Evolutionary conservation across 1,139 yeast species (phyloP), one percentile per base, ranked within the genome.

Genomic region (Yamadazyma diddensiae): DNA sequence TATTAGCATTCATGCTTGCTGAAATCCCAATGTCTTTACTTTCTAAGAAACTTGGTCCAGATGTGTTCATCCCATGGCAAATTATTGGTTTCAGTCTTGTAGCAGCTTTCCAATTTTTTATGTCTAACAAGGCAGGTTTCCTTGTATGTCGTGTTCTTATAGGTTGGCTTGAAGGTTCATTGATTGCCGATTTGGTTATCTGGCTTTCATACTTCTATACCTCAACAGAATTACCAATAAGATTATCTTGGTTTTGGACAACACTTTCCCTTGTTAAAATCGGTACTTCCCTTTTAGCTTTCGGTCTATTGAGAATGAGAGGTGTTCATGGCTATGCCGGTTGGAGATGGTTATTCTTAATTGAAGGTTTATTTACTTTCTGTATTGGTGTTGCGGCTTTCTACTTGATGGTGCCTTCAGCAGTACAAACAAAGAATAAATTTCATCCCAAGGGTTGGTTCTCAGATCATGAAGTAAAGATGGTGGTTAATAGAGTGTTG

Each of bases 321-420:
- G 52, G 53, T n/a, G 29, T 41, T 8, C 40, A 61, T 62, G 54
- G 54, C 2, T 35, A 39, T 32, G 50, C 54, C 21, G 84, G 85
- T 14, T 79, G 85, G 85, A 62, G 72, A 42, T 80, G 81, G 80
- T 55, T 82, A 15, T 82, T 81, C 46, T 49, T 82, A 16, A 58
- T 82, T 32, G 88, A 81, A 49, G 88, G 88, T 1, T 35, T 69
- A 2, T 49, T 78, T 33, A 79, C 87, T 1, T 53, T 81, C 5
- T 18, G 52, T 2, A 65, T 82, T 47, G 88, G 87, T 0, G 31
- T 79, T 24, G 49, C 60, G 13, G 61, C 79, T 1, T 71, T 59
- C 36, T 76, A 71, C 49, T 54, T 69, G 38, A 78, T 82, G 83
- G 82, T 79, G 20, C 77, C 82, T 3, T 68, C 77, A 6, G 73